Evolutionary conservation across 139 green algal genomes (phyloP).

Genomic region (Chlorella vulgaris): DNA sequence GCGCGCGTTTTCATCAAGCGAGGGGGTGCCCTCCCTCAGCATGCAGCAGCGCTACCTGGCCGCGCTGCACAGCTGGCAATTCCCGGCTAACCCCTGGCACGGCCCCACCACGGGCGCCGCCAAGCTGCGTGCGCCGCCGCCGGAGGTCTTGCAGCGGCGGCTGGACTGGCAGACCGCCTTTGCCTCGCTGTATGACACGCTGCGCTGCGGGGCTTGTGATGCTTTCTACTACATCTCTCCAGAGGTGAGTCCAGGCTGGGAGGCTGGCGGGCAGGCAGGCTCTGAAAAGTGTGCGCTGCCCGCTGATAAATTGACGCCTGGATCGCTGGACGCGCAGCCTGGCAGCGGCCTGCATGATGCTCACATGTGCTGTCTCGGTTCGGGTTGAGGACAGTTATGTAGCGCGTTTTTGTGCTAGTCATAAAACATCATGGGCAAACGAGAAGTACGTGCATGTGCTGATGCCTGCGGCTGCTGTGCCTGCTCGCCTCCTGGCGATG

Average conservation of each 20-base stretch:
- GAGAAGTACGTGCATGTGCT: too few relatives aligned
- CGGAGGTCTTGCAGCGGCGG: conserved; percentile 29
- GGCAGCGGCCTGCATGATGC: too few relatives aligned
- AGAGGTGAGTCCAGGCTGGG: conserved; percentile 17
- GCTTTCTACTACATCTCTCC: conserved; percentile 56
- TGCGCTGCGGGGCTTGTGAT: conserved; percentile 41
- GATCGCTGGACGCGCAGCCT: too few relatives aligned
- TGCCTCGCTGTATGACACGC: conserved; percentile 50
- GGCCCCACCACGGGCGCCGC: not conserved
- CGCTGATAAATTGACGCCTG: not conserved
- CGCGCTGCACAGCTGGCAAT: conserved; percentile 55
- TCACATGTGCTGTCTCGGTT: too few relatives aligned
- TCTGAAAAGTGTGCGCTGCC: not conserved
- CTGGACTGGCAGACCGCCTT: conserved; percentile 58
- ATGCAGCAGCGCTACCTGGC: conserved; percentile 44
- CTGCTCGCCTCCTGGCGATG: too few relatives aligned
- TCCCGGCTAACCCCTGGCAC: conserved; percentile 40
- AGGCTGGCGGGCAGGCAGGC: not conserved
- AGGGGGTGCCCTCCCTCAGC: not conserved
- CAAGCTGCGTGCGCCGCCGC: conserved; percentile 24
- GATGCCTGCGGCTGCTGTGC: too few relatives aligned
- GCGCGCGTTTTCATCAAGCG: not conserved
- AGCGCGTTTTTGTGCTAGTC: too few relatives aligned
- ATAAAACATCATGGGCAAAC: too few relatives aligned
- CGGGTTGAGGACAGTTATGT: too few relatives aligned